Evolutionary conservation across 192 early-diverging fungal species (phyloP), one percentile per base, ranked within the genome.

Genomic region (Chytriomyces sp.): DNA sequence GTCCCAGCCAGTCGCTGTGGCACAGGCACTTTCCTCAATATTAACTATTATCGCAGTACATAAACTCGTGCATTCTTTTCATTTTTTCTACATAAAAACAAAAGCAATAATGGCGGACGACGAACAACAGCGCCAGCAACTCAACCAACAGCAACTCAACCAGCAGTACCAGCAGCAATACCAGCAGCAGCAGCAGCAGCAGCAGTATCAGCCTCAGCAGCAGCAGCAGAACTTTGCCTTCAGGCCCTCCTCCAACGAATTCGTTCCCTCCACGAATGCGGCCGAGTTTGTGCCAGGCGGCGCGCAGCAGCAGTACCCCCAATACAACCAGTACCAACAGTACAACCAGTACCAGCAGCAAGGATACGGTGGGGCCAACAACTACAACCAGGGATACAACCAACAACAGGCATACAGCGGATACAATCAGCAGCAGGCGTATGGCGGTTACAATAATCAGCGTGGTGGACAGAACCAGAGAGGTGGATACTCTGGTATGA

Each of bases 251-350:
- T 1, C 83, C 23, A 45, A 72, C 43, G 86, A 87, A 68, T 87
- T 87, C 61, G 86, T 87, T 6, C 86, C 86, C 24, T 71, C 59
- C 48, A 59, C 77, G 20, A 64, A 61, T 26, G 89, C 92, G 66
- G 89, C 82, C 78, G 87, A 87, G 59, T 95, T 95, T 77, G 92
- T 93, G 11, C 94, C 94, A 10, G 77, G 77, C 18, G 69, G 69
- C 5, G 43, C 20, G 20, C 53, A 57, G 20, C 53, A 57, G 53
- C 20, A 67, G 11, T 28, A 67, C 10, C 23, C 28, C 26, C 68
- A 76, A 64, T n/a, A 79, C 59, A 45, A 48, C 67, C 46, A 60
- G 11, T 78, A 78, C 66, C 63, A 83, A 59, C 13, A 57, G 16
- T 57, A 57, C 53, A 57, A 57, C 20, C 35, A 35, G 35, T 35